Base-by-base conservation (phyloP, 1,284 basidiomycete genomes). In the Blastosporella zonata region DNA sequence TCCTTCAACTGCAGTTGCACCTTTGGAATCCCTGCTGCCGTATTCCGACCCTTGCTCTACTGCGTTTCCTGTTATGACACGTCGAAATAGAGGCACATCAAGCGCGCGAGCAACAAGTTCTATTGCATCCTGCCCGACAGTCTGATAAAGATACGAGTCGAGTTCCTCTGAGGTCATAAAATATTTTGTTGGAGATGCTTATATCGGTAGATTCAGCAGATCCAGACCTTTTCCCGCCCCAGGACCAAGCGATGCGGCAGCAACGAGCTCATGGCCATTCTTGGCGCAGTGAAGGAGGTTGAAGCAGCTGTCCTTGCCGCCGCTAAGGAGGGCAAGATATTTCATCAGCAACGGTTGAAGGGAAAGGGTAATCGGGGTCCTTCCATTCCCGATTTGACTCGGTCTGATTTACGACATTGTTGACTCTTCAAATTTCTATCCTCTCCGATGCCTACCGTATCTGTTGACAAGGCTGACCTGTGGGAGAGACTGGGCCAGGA, bases 111-210 rank as follows among this genome's bases (percentile, higher is more conserved):
- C 93, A 47, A 99, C 86, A 43, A 90, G 77, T 46, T 93, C 84
- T 41, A 99, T 87, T 4, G 93, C 91, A 56, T 94, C 91, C 63
- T 98, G 96, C 0, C 95, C 97, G 29, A 99, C 95, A 6, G 96
- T 97, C 67, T 99, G 97, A 67, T 97, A 99, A 69, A 99, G 81
- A 73, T 96, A 99, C 37, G 96, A 98, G 69, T 99, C 96, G 60
- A 98, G 82, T 74, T 99, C 97, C 74, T 98, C 97, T 97, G 67
- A 52, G 45, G 40, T 49, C 41, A 51, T 45, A 55, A 57, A 50
- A 54, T 57, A 57, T 43, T 49, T 49, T 41, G 47, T 59, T 44
- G 55, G 55, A 52, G 39, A 33, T 47, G 53, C 37, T 50, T 29
- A 36, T 27, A 49, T 46, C 37, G 42, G 34, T 33, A 38, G 8